Conservation (phyloP, 768 basidiomycete genomes). For the Phlebiopsis flavidoalba region DNA sequence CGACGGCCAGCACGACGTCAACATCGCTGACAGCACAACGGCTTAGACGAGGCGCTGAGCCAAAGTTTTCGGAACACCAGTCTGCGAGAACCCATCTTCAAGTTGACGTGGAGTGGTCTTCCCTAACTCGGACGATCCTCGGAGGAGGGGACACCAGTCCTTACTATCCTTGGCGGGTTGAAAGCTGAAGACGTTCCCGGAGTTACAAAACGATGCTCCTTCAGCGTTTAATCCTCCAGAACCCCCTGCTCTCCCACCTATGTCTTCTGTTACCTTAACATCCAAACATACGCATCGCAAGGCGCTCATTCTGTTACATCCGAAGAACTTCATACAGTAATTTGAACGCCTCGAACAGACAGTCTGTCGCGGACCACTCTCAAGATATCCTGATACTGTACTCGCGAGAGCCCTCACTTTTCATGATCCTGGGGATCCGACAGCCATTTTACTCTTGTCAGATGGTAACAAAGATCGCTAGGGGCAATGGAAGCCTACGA, state of each 20-base stretch:
- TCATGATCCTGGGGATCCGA: constrained; percentile 61
- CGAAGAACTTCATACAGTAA: constrained; percentile 46
- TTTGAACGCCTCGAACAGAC: too few species aligned
- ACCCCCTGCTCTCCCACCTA: constrained; percentile 29
- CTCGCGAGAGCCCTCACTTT: constrained; percentile 66
- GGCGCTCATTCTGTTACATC: constrained; percentile 53
- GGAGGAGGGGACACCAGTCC: constrained; percentile 67
- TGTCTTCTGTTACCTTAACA: constrained; percentile 20
- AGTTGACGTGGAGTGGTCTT: constrained; percentile 81
- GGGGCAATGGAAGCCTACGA: constrained; percentile 57
- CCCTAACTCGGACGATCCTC: constrained; percentile 55
- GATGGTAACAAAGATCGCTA: constrained; percentile 42
- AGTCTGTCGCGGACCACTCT: constrained; percentile 46
- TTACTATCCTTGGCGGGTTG: constrained; percentile 78
- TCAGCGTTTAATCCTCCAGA: constrained; percentile 54
- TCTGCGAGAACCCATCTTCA: constrained; percentile 77
- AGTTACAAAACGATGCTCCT: constrained; percentile 64
- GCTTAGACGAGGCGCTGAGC: constrained; percentile 37
- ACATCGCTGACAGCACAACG: constrained; percentile 45
- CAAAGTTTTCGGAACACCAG: constrained; percentile 5
- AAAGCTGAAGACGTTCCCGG: constrained; percentile 49
- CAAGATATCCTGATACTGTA: constrained; percentile 82
- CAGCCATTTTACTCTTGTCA: constrained; percentile 57
- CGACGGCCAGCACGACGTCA: constrained; percentile 42
- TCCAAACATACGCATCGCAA: constrained; percentile 51